These are phyloP conservation scores for Microbotryum lychnidis-dioicae DNA, from an alignment of 1,284 basidiomycete genomes.

Conservation along the genomic window DNA sequence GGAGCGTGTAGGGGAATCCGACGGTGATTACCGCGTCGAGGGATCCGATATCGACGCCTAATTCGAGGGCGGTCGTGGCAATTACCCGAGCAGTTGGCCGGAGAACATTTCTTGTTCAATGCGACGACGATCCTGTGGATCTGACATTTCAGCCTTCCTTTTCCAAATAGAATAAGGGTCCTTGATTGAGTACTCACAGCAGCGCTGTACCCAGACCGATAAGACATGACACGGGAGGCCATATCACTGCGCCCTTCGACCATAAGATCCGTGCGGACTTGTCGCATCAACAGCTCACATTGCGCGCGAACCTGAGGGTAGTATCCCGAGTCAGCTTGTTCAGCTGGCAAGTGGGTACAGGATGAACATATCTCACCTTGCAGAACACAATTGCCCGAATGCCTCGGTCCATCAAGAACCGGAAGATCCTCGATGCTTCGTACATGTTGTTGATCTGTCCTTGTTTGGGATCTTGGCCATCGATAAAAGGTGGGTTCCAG, in stretches of 20 bases:
- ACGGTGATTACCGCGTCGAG: slow-evolving; percentile 84
- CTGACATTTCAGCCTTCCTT: neutral
- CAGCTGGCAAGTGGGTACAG: neutral
- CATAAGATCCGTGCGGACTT: slow-evolving; percentile 61
- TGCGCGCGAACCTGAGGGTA: slow-evolving; percentile 57
- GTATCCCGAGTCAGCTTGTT: neutral
- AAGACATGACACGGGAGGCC: slow-evolving; percentile 67
- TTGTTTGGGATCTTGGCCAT: slow-evolving; percentile 51
- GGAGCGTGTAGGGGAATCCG: slow-evolving; percentile 61
- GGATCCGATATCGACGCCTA: slow-evolving; percentile 82
- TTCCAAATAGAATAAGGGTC: no score
- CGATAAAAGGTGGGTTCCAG: slow-evolving; percentile 65
- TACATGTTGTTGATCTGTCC: slow-evolving; percentile 57
- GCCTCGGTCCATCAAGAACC: slow-evolving; percentile 71
- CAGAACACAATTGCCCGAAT: slow-evolving; percentile 79
- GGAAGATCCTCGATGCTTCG: slow-evolving; percentile 68
- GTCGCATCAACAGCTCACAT: slow-evolving; percentile 78
- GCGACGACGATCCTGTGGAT: slow-evolving; percentile 59
- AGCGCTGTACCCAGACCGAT: slow-evolving; percentile 68
- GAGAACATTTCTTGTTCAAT: slow-evolving; percentile 83
- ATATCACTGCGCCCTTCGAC: slow-evolving; percentile 69
- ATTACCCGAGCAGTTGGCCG: slow-evolving; percentile 67
- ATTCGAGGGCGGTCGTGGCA: slow-evolving; percentile 83
- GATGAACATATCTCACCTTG: slow-evolving; percentile 49
- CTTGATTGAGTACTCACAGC: slow-evolving; percentile 38